phyloP scores from a whole-genome alignment of 2,329 filamentous ascomycete genomes.

The Metarhizium sp. region DNA sequence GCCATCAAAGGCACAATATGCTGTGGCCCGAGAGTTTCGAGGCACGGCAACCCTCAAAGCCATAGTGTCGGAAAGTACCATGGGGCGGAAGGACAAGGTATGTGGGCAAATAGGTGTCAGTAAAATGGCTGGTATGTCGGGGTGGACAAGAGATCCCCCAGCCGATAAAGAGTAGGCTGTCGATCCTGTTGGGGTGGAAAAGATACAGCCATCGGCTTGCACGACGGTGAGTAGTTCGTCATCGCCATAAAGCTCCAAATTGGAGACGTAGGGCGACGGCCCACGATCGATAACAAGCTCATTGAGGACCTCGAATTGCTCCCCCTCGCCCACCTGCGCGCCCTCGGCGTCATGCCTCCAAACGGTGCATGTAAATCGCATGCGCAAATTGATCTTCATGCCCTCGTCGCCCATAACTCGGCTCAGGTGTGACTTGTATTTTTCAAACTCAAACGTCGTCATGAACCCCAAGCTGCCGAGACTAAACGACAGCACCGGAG shows the following conservation, averaged over 20 bases:
- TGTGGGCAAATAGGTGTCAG: slow-evolving; percentile 97
- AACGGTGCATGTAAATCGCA: slow-evolving; percentile 98
- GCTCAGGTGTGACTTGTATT: slow-evolving; percentile 79
- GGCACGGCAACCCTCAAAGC: slow-evolving; percentile 84
- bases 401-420: slow-evolving; percentile 87
- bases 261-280: slow-evolving; percentile 92
- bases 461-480: slow-evolving; percentile 81
- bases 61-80: slow-evolving; percentile 95
- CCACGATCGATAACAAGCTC: slow-evolving; percentile 97
- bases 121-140: slow-evolving; percentile 92
- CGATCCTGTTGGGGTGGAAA: slow-evolving; percentile 88
- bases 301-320: slow-evolving; percentile 97
- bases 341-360: slow-evolving; percentile 60
- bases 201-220: slow-evolving; percentile 95
- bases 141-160: slow-evolving; percentile 89
- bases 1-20: slow-evolving; percentile 95
- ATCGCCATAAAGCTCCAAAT: slow-evolving; percentile 91
- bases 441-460: slow-evolving; percentile 78
- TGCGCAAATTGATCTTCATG: slow-evolving; percentile 95
- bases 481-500: slow-evolving; percentile 76
- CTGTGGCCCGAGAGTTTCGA: slow-evolving; percentile 74
- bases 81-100: slow-evolving; percentile 91
- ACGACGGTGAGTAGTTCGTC: slow-evolving; percentile 91
- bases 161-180: slow-evolving; percentile 96
- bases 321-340: slow-evolving; percentile 70